Conservation (phyloP, 768 basidiomycete species). For the Rhodotorula diobovata region DNA sequence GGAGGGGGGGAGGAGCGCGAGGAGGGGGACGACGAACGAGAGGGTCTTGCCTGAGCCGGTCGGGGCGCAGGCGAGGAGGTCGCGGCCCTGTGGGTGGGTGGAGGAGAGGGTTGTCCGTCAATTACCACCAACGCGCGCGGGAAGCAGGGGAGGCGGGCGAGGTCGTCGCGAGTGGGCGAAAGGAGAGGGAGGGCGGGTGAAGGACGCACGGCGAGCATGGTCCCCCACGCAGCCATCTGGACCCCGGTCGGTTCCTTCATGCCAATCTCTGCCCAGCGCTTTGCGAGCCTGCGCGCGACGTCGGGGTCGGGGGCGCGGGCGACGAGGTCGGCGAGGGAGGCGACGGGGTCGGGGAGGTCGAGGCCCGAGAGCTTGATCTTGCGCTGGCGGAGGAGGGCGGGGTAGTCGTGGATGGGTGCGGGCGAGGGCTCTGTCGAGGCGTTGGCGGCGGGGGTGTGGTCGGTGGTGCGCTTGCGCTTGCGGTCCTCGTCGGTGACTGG, state of each 20-base stretch:
- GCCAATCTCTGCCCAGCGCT: slow-evolving; percentile 60
- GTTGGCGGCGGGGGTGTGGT: background rate
- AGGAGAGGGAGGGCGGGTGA: no score
- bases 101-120: background rate
- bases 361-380: slow-evolving; percentile 71
- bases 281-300: background rate
- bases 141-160: no score
- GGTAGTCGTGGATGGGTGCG: slow-evolving; percentile 24
- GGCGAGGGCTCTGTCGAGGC: no score
- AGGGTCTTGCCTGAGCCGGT: slow-evolving; percentile 97
- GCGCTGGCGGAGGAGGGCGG: slow-evolving; percentile 51
- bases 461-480: slow-evolving; percentile 33
- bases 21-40: slow-evolving; percentile 78
- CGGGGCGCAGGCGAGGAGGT: slow-evolving; percentile 89
- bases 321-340: slow-evolving; percentile 52
- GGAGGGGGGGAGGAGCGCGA: slow-evolving; percentile 58
- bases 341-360: slow-evolving; percentile 60
- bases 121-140: no score
- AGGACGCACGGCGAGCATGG: slow-evolving; percentile 64
- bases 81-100: slow-evolving; percentile 56
- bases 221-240: slow-evolving; percentile 73
- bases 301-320: background rate
- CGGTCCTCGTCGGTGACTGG: slow-evolving; percentile 41
- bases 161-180: no score
- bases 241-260: slow-evolving; percentile 71